phyloP scores from a whole-genome alignment of 2,329 filamentous ascomycete genomes.

The Meredithiella fracta region DNA sequence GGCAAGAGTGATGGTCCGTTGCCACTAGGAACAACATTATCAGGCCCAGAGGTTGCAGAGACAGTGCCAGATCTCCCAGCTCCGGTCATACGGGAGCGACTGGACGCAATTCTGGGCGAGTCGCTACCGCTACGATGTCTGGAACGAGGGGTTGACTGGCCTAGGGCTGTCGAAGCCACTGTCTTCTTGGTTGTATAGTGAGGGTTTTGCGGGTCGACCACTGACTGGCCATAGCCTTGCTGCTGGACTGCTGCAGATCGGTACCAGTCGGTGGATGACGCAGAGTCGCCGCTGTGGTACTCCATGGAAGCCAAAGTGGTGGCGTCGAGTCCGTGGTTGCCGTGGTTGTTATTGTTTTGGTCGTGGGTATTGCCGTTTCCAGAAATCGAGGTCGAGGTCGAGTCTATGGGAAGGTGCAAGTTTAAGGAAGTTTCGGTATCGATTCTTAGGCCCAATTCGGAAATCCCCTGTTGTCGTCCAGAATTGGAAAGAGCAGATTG shows the following conservation, averaged over 20 bases:
- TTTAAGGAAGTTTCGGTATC: conserved; percentile 19
- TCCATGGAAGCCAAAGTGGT: not conserved
- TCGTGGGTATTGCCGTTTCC: conserved; percentile 2
- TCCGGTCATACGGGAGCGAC: conserved; percentile 10
- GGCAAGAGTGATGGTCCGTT: conserved; percentile 24
- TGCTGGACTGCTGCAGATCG: conserved; percentile 20
- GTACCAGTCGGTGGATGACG: conserved; percentile 54
- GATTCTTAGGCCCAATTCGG: conserved; percentile 51
- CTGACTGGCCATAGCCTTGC: not conserved
- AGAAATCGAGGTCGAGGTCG: not conserved
- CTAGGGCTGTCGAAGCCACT: conserved; percentile 1
- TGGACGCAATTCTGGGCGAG: conserved; percentile 11
- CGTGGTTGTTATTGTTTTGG: not conserved
- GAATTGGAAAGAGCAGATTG: conserved; percentile 16
- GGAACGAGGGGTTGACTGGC: conserved; percentile 6
- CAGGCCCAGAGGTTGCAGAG: conserved; percentile 1
- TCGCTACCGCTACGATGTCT: conserved; percentile 10
- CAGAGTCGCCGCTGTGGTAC: conserved; percentile 21
- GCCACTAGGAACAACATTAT: not conserved
- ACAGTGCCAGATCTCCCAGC: not conserved
- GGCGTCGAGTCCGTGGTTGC: not conserved
- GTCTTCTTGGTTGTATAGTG: not conserved
- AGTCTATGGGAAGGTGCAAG: too few species aligned
- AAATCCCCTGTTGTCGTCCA: conserved; percentile 42
- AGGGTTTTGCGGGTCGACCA: not conserved